Base-by-base conservation (phyloP, 129 eudicot species). In the Artemisia argyi region DNA sequence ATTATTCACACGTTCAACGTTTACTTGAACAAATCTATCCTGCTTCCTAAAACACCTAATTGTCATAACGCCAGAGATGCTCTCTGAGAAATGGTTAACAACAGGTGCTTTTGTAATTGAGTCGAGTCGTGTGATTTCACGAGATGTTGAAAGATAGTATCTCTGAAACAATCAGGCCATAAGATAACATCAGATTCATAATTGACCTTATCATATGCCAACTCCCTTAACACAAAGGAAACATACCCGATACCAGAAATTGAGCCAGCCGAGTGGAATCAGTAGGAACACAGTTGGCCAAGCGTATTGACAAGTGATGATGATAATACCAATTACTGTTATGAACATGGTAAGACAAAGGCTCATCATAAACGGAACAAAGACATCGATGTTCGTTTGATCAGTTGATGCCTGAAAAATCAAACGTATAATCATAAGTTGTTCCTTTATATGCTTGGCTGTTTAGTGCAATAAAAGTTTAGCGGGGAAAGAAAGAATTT, bases 31-130 rank as follows among this genome's bases (percentile, higher is more conserved):
- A 76, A 92, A 92, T 2, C 59, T 79, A 48, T 81, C 85, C 69
- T 86, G 91, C 69, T 92, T 89, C 65, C 84, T 75, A 63, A 89
- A 92, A 73, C 96, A 80, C 2, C 97, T 78, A n/a, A 92, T 86
- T 5, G 94, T 92, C 90, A 83, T 86, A 54, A 92, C 89, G 4
- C 97, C 97, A 11, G 96, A 83, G 15, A 92, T 86, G 80, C 89
- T 92, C 71, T 92, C 97, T 0, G 96, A 92, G 84, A 92, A 86
- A 68, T 91, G 96, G 59, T 86, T 89, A 79, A 92, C 88, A 12
- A 92, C 91, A 7, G 97, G 97, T 51, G 97, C 97, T 55, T 88
- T 89, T 73, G 96, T 88, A 71, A 89, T 86, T 3, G 97, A 88
- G 77, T 84, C 91, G 2, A 89, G 88, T 13, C 97, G 85, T 30